Conservation (phyloP, 768 basidiomycete species). For the Imleria badia region DNA sequence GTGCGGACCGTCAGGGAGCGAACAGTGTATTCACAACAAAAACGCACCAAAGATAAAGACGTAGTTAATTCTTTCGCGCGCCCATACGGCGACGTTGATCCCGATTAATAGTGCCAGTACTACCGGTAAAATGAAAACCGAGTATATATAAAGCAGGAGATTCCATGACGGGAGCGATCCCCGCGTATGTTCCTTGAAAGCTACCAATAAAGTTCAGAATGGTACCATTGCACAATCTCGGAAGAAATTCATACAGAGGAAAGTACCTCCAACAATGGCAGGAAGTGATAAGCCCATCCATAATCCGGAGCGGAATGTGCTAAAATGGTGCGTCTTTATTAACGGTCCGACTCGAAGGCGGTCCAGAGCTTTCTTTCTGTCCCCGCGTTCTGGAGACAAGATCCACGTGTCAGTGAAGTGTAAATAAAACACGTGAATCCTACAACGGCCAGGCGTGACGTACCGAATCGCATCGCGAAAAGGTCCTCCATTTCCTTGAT, state of each 20-base stretch:
- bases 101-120: conserved; percentile 78
- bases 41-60: conserved; percentile 83
- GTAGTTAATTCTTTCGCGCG: conserved; percentile 79
- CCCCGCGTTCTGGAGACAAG: conserved; percentile 52
- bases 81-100: conserved; percentile 79
- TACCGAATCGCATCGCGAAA: conserved; percentile 78
- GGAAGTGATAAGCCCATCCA: conserved; percentile 72
- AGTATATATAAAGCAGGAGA: conserved; percentile 77
- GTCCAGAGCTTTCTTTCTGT: conserved; percentile 73
- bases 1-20: conserved; percentile 6
- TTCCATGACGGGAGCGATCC: conserved; percentile 64
- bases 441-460: conserved; percentile 20
- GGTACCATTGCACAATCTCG: background rate
- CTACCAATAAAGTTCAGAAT: conserved; percentile 35
- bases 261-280: conserved; percentile 62
- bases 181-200: conserved; percentile 52
- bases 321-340: conserved; percentile 56
- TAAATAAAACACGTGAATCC: background rate
- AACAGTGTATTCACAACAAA: background rate
- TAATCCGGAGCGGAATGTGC: conserved; percentile 72
- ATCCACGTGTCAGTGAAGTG: background rate
- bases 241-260: conserved; percentile 42
- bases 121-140: conserved; percentile 67
- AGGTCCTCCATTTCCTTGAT: conserved; percentile 74
- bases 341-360: conserved; percentile 56